These are phyloP conservation scores for Leccinum angustisporum DNA, from an alignment of 1,284 basidiomycete genomes.

Conservation along the genomic window DNA sequence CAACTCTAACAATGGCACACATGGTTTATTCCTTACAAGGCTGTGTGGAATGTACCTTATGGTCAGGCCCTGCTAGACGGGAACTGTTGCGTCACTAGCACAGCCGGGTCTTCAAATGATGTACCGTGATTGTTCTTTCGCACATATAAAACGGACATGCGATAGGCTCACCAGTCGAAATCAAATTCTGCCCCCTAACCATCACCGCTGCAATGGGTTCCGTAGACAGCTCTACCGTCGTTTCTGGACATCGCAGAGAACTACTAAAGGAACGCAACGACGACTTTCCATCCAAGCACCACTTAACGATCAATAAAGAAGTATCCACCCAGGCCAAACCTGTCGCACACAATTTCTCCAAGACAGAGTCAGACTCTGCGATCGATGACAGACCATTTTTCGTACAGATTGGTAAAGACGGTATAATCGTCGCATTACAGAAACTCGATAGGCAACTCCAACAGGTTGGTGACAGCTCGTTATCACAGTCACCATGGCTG, in stretches of 20 bases:
- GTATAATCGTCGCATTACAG: slow-evolving; percentile 61
- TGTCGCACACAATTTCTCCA: slow-evolving; percentile 32
- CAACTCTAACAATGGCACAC: not conserved
- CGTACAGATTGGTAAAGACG: slow-evolving; percentile 61
- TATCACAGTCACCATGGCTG: not conserved
- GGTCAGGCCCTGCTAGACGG: not conserved
- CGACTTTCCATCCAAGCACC: slow-evolving; percentile 21
- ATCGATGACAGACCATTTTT: slow-evolving; percentile 62
- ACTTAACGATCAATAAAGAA: not conserved
- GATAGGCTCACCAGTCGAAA: not conserved
- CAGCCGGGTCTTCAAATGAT: not conserved
- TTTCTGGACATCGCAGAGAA: slow-evolving; percentile 35
- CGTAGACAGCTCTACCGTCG: slow-evolving; percentile 37
- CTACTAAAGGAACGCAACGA: slow-evolving; percentile 16
- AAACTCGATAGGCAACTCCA: slow-evolving; percentile 61
- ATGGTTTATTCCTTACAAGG: not conserved
- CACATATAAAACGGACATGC: not conserved
- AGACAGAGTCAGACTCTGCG: slow-evolving; percentile 16
- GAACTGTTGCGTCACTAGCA: not conserved
- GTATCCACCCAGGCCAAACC: slow-evolving; percentile 1
- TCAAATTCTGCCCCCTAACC: not conserved
- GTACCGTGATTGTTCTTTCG: not conserved
- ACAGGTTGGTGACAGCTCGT: slow-evolving; percentile 38
- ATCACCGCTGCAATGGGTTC: not conserved
- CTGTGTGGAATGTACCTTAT: not conserved